Percentiles rank a stretch among this genome's conserved stretches.
These are phyloP conservation scores for Alternaria gaisen DNA, from an alignment of 2,329 filamentous ascomycete species.

Conservation along the genomic window DNA sequence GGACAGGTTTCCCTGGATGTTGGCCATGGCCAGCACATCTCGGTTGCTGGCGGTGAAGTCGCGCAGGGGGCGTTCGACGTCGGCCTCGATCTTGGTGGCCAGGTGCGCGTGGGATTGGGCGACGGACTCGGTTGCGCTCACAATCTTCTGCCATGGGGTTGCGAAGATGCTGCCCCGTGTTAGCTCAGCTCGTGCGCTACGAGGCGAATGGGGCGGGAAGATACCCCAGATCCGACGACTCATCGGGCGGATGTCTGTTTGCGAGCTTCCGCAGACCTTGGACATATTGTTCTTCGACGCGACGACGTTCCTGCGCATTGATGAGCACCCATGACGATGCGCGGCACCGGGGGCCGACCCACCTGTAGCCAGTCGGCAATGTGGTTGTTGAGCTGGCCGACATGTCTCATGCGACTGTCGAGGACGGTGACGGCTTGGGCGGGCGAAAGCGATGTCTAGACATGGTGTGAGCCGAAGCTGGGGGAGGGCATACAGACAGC, in stretches of 20 bases:
- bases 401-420: constrained; percentile 86
- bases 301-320: constrained; percentile 79
- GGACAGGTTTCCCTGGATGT: constrained; percentile 82
- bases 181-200: constrained; percentile 36
- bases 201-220: constrained; percentile 37
- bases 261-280: constrained; percentile 82
- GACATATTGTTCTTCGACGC: constrained; percentile 90
- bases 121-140: constrained; percentile 79
- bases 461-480: constrained; percentile 40
- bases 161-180: constrained; percentile 77
- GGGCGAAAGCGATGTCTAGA: constrained; percentile 81
- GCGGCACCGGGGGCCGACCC: constrained; percentile 46
- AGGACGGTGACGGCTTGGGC: constrained; percentile 81
- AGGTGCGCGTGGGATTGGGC: constrained; percentile 85
- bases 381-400: constrained; percentile 84
- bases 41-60: constrained; percentile 74
- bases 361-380: constrained; percentile 98
- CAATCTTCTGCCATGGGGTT: constrained; percentile 86
- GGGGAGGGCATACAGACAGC: constrained; percentile 12
- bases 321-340: constrained; percentile 29
- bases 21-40: constrained; percentile 82
- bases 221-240: constrained; percentile 86
- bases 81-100: constrained; percentile 81
- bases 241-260: constrained; percentile 76
- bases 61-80: constrained; percentile 85